Percentiles rank a stretch among this genome's conserved stretches.
phyloP scores from a whole-genome alignment of 2,329 filamentous ascomycete species.

The Grosmannia clavigera region DNA sequence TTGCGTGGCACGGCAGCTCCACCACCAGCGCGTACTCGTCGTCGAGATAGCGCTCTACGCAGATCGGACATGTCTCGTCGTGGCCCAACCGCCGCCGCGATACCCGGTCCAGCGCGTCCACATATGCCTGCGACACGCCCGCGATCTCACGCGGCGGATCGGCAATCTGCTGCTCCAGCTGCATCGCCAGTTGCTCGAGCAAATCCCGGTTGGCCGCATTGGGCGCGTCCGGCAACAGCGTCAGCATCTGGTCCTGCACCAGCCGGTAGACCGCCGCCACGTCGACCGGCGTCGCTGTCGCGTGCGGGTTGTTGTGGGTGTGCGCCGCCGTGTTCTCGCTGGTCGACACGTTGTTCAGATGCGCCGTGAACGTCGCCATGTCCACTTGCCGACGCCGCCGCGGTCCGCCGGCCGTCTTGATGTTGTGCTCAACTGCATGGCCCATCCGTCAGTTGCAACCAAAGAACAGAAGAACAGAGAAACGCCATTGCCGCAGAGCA shows the following conservation, averaged over 20 bases:
- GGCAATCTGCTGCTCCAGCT: conserved; percentile 37
- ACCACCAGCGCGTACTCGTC: conserved; percentile 52
- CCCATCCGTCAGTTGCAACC: neutral
- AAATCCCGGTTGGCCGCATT: conserved; percentile 34
- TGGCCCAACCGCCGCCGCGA: conserved; percentile 32
- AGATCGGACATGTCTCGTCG: conserved; percentile 49
- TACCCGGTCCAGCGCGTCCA: conserved; percentile 49
- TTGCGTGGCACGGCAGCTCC: conserved; percentile 47
- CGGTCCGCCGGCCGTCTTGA: conserved; percentile 31
- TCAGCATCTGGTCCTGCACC: conserved; percentile 45
- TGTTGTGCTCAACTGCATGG: conserved; percentile 49
- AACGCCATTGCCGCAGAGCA: neutral
- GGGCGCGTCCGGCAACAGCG: conserved; percentile 36
- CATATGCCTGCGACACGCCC: conserved; percentile 46
- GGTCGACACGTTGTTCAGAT: conserved; percentile 40
- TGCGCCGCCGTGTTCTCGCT: conserved; percentile 13
- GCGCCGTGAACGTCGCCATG: conserved; percentile 51
- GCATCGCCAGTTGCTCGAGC: conserved; percentile 34
- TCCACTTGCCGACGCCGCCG: conserved; percentile 42
- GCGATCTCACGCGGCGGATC: conserved; percentile 37
- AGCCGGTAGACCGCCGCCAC: conserved; percentile 44
- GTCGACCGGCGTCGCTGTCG: conserved; percentile 48
- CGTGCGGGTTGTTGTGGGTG: conserved; percentile 37
- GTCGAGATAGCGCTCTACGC: conserved; percentile 47
- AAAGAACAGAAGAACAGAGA: neutral